Conservation (phyloP, 768 basidiomycete genomes). For the Boletellus emodensis region DNA sequence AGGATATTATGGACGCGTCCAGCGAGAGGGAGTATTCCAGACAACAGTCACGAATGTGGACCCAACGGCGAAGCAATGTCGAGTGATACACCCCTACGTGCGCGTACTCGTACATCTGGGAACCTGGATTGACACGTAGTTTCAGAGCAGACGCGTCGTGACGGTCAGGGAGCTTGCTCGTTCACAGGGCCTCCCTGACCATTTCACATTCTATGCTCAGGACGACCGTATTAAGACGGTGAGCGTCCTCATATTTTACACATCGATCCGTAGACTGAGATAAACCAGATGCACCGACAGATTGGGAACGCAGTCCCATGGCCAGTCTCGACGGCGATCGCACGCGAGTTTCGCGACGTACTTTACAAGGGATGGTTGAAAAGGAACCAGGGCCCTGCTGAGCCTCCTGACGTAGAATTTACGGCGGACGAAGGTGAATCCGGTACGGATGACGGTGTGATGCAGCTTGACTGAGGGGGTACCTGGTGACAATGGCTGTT, state of each 20-base stretch:
- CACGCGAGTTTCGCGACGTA: constrained; percentile 52
- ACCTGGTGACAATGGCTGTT: background rate
- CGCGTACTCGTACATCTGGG: constrained; percentile 13
- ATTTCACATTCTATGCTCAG: constrained; percentile 57
- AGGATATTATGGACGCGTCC: constrained; percentile 60
- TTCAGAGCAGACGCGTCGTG: constrained; percentile 63
- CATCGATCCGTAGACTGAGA: background rate
- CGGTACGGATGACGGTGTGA: constrained; percentile 12
- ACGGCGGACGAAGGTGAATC: background rate
- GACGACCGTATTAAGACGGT: constrained; percentile 58
- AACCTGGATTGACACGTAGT: background rate
- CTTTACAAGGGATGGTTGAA: constrained; percentile 51
- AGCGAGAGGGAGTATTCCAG: constrained; percentile 52
- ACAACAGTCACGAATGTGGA: constrained; percentile 78
- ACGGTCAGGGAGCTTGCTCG: constrained; percentile 75
- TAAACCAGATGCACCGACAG: constrained; percentile 65
- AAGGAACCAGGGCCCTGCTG: constrained; percentile 17
- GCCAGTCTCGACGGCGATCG: constrained; percentile 60
- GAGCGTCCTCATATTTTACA: constrained; percentile 20
- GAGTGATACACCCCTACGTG: constrained; percentile 65
- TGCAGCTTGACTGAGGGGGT: constrained; percentile 30
- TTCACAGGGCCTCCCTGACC: constrained; percentile 79
- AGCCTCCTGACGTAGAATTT: constrained; percentile 31
- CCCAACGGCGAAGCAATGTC: constrained; percentile 73
- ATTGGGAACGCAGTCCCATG: constrained; percentile 81